These are phyloP conservation scores for Boletus sensibilis DNA, from an alignment of 768 basidiomycete genomes.

Conservation along the genomic window DNA sequence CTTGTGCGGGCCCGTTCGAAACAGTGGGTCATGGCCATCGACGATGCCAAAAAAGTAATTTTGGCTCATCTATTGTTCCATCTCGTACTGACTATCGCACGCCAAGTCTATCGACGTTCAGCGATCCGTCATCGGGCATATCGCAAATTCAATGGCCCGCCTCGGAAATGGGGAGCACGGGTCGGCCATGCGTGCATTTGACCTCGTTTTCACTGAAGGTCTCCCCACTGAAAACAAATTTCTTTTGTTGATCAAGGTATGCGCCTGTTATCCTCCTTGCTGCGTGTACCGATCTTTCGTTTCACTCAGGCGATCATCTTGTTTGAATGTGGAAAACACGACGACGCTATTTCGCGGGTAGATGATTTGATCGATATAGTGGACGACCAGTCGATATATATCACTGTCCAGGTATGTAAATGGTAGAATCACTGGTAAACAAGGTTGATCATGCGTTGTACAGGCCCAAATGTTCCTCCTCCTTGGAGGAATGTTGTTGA, in stretches of 20 bases:
- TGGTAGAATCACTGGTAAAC: background rate
- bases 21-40: no score
- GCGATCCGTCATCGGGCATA: no score
- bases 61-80: no score
- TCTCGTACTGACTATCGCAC: background rate
- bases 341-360: conserved; percentile 8
- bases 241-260: conserved; percentile 5
- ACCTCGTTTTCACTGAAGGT: no score
- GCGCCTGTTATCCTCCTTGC: background rate
- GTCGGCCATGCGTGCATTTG: no score
- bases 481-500: background rate
- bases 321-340: background rate
- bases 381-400: background rate
- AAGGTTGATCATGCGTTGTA: background rate
- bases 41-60: no score
- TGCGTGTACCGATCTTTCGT: background rate
- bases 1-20: no score
- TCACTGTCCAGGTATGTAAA: background rate
- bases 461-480: conserved; percentile 7
- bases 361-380: background rate
- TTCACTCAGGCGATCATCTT: background rate
- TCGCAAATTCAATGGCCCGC: no score
- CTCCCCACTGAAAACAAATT: no score
- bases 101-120: no score
- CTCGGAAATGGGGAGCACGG: no score